Base-by-base conservation (phyloP, 768 basidiomycete genomes). In the Arthromyces matolae region DNA sequence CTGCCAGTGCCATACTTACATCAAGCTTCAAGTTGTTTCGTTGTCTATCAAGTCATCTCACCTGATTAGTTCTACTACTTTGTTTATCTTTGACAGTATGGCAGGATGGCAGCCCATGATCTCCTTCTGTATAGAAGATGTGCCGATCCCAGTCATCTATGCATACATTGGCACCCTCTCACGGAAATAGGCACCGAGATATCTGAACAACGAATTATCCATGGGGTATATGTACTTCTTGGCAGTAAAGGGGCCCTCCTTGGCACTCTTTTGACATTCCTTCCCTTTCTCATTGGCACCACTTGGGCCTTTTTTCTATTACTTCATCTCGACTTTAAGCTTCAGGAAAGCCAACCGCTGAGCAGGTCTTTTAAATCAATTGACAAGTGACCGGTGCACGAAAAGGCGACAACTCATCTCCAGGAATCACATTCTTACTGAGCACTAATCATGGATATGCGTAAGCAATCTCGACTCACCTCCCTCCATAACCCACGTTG, bases 291-390 rank as follows among this genome's bases (percentile, higher is more conserved):
- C 18, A 32, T 32, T 40, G 31, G 24, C 20, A 31, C 25, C 18
- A 10, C 14, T 25, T 16, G 19, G 13, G 12, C 14, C 27, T 42
- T 18, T 13, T 9, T 13, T 31, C 22, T n/a, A 3, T 36, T 47
- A 10, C n/a, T 34, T 35, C 31, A 22, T 31, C 18, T 37, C 32
- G 16, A 31, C 24, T 54, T 8, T 4, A 51, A 42, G 41, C 42
- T 51, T 55, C 47, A 4, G 42, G 34, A 31, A 51, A 55, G 43
- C 27, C 37, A 14, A 37, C 12, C 40, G 27, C n/a, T 32, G 43
- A 37, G 41, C 43, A 42, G 38, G 43, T 41, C 31, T 45, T n/a
- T n/a, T n/a, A n/a, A 25, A 48, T 45, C 38, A 31, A 9, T 41
- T 45, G 38, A 10, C 8, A 38, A 35, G 38, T 42, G 42, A 45